phyloP scores from a whole-genome alignment of 1,284 basidiomycete genomes.

The Boletus sp. region DNA sequence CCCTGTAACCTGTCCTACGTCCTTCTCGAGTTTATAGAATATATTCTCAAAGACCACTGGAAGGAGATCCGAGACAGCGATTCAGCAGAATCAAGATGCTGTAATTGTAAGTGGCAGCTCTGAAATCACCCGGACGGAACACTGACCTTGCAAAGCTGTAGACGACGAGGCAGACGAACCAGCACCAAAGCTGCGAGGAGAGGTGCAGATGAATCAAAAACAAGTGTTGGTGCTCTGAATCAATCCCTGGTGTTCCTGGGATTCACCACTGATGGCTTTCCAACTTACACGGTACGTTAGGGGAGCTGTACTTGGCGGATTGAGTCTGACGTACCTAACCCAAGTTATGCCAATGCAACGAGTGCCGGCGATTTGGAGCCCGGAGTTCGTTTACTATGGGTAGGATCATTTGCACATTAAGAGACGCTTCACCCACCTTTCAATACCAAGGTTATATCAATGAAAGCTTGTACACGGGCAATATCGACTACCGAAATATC shows the following conservation, averaged over 20 bases:
- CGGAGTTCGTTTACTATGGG: constrained; percentile 56
- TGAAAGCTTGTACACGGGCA: constrained; percentile 41
- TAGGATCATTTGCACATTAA: constrained; percentile 24
- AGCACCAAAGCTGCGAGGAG: too few relatives aligned
- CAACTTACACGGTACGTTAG: constrained; percentile 33
- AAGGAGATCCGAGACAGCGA: too few relatives aligned
- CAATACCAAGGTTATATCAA: constrained; percentile 33
- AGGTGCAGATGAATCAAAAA: too few relatives aligned
- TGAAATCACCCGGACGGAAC: too few relatives aligned
- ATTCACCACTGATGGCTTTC: constrained; percentile 42
- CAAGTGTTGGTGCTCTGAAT: constrained; percentile 24
- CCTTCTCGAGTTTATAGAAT: too few relatives aligned
- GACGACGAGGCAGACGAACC: too few relatives aligned
- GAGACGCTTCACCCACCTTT: not conserved
- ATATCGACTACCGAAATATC: constrained; percentile 42
- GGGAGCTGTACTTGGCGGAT: not conserved
- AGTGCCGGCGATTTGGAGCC: constrained; percentile 34
- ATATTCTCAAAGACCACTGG: too few relatives aligned
- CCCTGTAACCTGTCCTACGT: too few relatives aligned
- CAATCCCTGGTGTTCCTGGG: constrained; percentile 35
- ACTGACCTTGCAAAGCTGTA: too few relatives aligned
- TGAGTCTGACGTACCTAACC: constrained; percentile 1
- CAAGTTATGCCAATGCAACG: constrained; percentile 34
- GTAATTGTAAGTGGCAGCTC: too few relatives aligned
- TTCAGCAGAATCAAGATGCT: too few relatives aligned